These are phyloP conservation scores for Trypethelium eluteriae DNA, from an alignment of 495 filamentous ascomycete genomes.

Conservation along the genomic window DNA sequence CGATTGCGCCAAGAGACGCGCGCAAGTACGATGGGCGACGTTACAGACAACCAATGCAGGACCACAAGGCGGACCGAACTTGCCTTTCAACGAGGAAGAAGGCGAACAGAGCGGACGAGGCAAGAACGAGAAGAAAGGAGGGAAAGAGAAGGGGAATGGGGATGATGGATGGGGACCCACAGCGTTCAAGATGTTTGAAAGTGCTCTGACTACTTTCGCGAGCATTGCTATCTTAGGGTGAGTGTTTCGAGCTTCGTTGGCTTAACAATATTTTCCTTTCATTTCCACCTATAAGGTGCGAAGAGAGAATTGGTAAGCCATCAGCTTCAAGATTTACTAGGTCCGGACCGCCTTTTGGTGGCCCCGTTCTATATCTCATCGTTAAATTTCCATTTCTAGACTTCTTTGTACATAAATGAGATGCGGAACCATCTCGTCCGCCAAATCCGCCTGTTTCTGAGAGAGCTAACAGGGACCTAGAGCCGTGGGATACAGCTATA, in stretches of 20 bases:
- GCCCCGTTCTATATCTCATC: no score
- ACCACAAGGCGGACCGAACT: slow-evolving; percentile 4
- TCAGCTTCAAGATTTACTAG: no score
- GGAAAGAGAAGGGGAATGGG: slow-evolving; percentile 2
- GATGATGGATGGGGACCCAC: slow-evolving; percentile 45
- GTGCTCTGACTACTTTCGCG: slow-evolving; percentile 77
- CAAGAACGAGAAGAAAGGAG: slow-evolving; percentile 9
- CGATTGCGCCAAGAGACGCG: background rate
- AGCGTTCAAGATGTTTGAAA: slow-evolving; percentile 73
- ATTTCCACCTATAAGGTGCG: no score
- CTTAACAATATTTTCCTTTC: no score
- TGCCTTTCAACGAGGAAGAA: slow-evolving; percentile 7
- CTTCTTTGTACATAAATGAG: background rate
- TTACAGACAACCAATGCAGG: slow-evolving; percentile 6
- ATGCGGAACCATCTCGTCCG: background rate
- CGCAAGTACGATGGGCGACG: background rate
- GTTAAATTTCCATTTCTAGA: background rate
- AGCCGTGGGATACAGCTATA: slow-evolving; percentile 76
- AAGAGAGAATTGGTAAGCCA: no score
- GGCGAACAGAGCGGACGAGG: slow-evolving; percentile 25
- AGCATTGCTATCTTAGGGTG: slow-evolving; percentile 74
- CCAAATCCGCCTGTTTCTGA: background rate
- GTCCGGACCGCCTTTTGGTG: no score
- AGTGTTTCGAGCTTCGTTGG: slow-evolving; percentile 18
- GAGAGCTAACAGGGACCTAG: slow-evolving; percentile 31